phyloP scores from a whole-genome alignment of 345 rosid genomes.

The Brassica juncea region DNA sequence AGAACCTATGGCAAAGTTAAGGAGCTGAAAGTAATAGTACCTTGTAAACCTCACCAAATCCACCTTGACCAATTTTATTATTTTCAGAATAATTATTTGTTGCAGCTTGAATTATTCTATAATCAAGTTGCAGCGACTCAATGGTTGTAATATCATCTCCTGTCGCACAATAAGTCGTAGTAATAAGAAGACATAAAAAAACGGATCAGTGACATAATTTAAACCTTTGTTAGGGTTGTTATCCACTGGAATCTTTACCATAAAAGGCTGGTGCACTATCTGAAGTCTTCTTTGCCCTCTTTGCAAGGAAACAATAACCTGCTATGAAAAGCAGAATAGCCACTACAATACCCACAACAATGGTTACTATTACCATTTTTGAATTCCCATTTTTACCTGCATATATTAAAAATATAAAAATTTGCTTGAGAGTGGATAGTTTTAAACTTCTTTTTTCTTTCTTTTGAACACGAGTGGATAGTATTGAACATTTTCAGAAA shows the following conservation, averaged over 20 bases:
- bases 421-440: background rate
- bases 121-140: slow-evolving; percentile 54
- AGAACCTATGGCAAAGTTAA: background rate
- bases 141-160: slow-evolving; percentile 35
- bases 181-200: background rate
- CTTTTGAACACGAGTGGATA: too few species aligned
- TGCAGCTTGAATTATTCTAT: slow-evolving; percentile 46
- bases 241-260: slow-evolving; percentile 29
- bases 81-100: slow-evolving; percentile 47
- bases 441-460: too few species aligned
- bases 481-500: background rate
- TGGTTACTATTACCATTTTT: slow-evolving; percentile 27
- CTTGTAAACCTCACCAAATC: slow-evolving; percentile 70
- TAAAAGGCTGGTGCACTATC: slow-evolving; percentile 15
- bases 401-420: background rate
- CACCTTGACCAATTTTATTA: slow-evolving; percentile 66
- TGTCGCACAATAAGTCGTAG: slow-evolving; percentile 21
- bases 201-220: background rate
- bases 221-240: background rate
- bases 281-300: slow-evolving; percentile 38
- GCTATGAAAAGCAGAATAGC: slow-evolving; percentile 30
- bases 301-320: slow-evolving; percentile 39
- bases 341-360: slow-evolving; percentile 37
- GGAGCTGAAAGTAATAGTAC: slow-evolving; percentile 27
- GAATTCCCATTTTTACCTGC: slow-evolving; percentile 41